These are phyloP conservation scores for Trichoderma breve DNA, from an alignment of 2,329 filamentous ascomycete genomes.

Conservation along the genomic window DNA sequence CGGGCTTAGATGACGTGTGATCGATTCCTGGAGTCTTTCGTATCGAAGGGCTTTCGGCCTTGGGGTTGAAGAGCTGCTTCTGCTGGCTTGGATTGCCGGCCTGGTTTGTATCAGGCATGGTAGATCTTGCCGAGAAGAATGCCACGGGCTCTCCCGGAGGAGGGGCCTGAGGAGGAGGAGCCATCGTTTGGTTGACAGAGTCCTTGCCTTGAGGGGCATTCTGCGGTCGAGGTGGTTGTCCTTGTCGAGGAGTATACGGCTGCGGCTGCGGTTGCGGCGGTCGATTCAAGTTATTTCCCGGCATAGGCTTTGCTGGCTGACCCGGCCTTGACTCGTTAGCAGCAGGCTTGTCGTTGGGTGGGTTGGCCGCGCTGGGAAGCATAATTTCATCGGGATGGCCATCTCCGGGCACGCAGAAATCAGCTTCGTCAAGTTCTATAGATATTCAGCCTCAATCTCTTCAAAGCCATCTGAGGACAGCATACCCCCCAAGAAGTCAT, in stretches of 20 bases:
- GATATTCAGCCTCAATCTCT: constrained; percentile 37
- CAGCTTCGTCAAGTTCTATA: constrained; percentile 71
- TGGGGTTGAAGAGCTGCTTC: constrained; percentile 66
- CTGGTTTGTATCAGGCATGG: constrained; percentile 32
- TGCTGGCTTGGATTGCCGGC: constrained; percentile 37
- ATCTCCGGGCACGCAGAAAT: constrained; percentile 68
- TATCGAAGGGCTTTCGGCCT: constrained; percentile 78
- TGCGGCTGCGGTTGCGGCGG: constrained; percentile 34
- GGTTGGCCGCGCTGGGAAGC: constrained; percentile 40
- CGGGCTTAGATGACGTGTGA: constrained; percentile 71
- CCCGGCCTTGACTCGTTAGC: constrained; percentile 24
- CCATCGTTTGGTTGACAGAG: constrained; percentile 26
- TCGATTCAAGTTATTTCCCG: constrained; percentile 23
- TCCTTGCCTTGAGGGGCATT: constrained; percentile 19
- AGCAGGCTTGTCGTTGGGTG: constrained; percentile 24
- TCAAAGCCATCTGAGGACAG: constrained; percentile 38
- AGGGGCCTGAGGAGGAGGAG: constrained; percentile 29
- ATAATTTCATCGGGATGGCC: constrained; percentile 76
- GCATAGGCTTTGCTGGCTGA: constrained; percentile 24
- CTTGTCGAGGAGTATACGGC: constrained; percentile 38
- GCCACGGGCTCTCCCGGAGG: constrained; percentile 47
- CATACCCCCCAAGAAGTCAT: constrained; percentile 51
- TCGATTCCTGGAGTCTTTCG: constrained; percentile 86
- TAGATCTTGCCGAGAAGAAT: constrained; percentile 69
- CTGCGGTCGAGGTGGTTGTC: constrained; percentile 25